Conservation (phyloP, 371 early-diverging fungal genomes). For the Rhizomucor miehei region DNA sequence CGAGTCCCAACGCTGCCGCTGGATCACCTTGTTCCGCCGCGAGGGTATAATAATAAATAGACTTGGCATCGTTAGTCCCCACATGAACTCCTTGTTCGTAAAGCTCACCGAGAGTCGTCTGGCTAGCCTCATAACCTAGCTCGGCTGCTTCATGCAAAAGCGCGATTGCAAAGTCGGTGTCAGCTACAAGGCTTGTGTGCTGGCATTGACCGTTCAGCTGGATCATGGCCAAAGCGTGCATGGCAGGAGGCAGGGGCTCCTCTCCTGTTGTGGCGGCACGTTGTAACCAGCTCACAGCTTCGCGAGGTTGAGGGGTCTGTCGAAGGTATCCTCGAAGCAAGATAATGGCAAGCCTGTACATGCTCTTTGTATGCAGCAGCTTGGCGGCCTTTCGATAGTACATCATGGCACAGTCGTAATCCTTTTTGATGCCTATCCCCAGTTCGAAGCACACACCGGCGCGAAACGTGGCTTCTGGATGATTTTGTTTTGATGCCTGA, state of each 20-base stretch:
- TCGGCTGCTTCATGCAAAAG: slow-evolving; percentile 84
- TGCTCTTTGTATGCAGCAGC: slow-evolving; percentile 85
- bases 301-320: slow-evolving; percentile 73
- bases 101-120: slow-evolving; percentile 85
- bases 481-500: slow-evolving; percentile 88
- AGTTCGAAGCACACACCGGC: slow-evolving; percentile 92
- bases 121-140: slow-evolving; percentile 86
- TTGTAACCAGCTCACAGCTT: slow-evolving; percentile 91
- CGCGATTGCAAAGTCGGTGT: slow-evolving; percentile 80
- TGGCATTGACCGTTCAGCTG: slow-evolving; percentile 69
- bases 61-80: slow-evolving; percentile 77
- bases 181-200: slow-evolving; percentile 64
- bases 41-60: slow-evolving; percentile 94
- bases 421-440: slow-evolving; percentile 87
- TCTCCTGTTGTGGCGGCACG: slow-evolving; percentile 82
- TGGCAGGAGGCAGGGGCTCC: slow-evolving; percentile 75
- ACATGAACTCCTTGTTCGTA: slow-evolving; percentile 88
- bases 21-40: slow-evolving; percentile 83
- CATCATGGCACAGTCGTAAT: slow-evolving; percentile 74
- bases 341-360: slow-evolving; percentile 93
- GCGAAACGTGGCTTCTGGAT: slow-evolving; percentile 87
- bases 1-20: slow-evolving; percentile 79
- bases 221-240: slow-evolving; percentile 85
- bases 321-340: slow-evolving; percentile 76
- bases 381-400: slow-evolving; percentile 93